Conservation (phyloP, 2,329 filamentous ascomycete species). For the Botrytis squamosa region DNA sequence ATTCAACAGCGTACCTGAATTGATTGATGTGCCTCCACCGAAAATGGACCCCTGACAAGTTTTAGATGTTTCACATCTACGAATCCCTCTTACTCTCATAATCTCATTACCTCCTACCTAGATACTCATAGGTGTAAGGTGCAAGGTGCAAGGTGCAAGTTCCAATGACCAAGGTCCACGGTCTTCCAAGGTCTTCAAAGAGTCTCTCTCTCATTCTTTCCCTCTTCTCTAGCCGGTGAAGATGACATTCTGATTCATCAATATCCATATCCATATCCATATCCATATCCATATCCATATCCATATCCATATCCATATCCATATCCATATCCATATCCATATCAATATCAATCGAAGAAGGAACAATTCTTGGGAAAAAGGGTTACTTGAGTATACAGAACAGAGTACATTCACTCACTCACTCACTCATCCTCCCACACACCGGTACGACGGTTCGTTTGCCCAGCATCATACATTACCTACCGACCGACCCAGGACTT, state of each 20-base stretch:
- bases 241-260: constrained; percentile 16
- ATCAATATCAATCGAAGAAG: not conserved
- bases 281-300: not conserved
- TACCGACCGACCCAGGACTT: not conserved
- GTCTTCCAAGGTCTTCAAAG: not conserved
- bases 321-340: too few relatives aligned
- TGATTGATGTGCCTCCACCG: constrained; percentile 4
- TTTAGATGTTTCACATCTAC: constrained; percentile 8
- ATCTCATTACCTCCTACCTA: not conserved
- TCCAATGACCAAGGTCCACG: too few relatives aligned
- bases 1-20: not conserved
- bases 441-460: not conserved
- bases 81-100: not conserved
- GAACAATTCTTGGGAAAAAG: not conserved
- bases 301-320: not conserved
- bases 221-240: not conserved
- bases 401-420: not conserved
- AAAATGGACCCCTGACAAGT: constrained; percentile 2
- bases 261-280: not conserved
- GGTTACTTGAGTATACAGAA: too few relatives aligned
- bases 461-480: not conserved
- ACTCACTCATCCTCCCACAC: not conserved
- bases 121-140: not conserved
- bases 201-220: not conserved
- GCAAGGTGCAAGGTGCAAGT: too few relatives aligned